Evolutionary conservation across 2,329 filamentous ascomycete genomes (phyloP).

Genomic region (Sclerotinia nivalis): DNA sequence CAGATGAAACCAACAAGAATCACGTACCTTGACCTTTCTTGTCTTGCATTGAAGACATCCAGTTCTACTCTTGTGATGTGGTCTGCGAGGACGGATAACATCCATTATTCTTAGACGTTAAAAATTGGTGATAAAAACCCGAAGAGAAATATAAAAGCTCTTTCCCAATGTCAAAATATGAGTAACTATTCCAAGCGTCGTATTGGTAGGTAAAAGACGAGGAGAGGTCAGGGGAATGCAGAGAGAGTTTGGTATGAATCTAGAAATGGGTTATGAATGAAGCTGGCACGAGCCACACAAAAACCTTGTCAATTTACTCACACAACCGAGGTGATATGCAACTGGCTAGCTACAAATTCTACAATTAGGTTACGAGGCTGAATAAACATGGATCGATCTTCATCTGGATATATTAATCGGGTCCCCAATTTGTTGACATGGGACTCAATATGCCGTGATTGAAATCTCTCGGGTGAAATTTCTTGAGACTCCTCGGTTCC

Average conservation of each 20-base stretch:
- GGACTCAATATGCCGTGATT: background rate
- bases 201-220: constrained; percentile 5
- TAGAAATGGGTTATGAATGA: constrained; percentile 2
- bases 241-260: background rate
- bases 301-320: background rate
- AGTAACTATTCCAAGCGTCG: constrained; percentile 8
- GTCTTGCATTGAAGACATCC: constrained; percentile 43
- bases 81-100: constrained; percentile 25
- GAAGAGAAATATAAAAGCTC: background rate
- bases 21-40: constrained; percentile 42
- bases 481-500: background rate
- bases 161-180: background rate
- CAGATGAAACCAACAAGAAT: constrained; percentile 7
- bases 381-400: background rate
- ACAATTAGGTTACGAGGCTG: constrained; percentile 10
- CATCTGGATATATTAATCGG: background rate
- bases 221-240: background rate
- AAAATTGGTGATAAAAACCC: background rate
- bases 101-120: constrained; percentile 5
- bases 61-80: constrained; percentile 42
- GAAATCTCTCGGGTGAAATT: background rate
- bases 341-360: background rate
- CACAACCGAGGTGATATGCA: background rate
- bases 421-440: background rate
- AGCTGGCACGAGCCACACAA: constrained; percentile 1